phyloP scores from a whole-genome alignment of 768 basidiomycete genomes.

The Rhodocollybia butyracea region DNA sequence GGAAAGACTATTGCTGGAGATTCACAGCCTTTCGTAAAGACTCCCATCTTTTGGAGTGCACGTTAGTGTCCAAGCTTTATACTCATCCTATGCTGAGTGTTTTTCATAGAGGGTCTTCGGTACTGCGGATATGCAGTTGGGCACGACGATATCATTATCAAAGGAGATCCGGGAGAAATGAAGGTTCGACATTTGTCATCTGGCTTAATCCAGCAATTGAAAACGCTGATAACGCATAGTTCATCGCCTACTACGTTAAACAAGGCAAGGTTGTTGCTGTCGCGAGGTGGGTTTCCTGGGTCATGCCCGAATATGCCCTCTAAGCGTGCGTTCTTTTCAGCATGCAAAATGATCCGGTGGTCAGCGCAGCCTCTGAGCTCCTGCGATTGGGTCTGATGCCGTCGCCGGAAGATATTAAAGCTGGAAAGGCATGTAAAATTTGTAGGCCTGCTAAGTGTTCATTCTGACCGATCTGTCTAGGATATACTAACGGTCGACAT shows the following conservation, averaged over 20 bases:
- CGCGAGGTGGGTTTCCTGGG: slow-evolving; percentile 41
- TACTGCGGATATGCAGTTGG: slow-evolving; percentile 75
- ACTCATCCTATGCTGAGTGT: neutral
- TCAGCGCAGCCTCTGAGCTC: slow-evolving; percentile 75
- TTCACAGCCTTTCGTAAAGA: slow-evolving; percentile 68
- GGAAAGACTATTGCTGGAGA: slow-evolving; percentile 71
- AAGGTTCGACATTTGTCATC: slow-evolving; percentile 51
- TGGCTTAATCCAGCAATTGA: neutral
- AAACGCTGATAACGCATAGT: slow-evolving; percentile 39
- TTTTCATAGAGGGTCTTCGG: slow-evolving; percentile 66
- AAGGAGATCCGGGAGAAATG: slow-evolving; percentile 70
- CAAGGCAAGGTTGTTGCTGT: slow-evolving; percentile 63
- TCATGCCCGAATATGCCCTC: neutral
- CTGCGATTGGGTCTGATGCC: slow-evolving; percentile 81
- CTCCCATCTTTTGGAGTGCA: slow-evolving; percentile 90
- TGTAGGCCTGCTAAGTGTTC: neutral
- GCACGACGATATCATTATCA: slow-evolving; percentile 76
- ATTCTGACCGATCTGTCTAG: slow-evolving; percentile 18
- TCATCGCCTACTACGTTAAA: slow-evolving; percentile 78
- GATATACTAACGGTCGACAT: slow-evolving; percentile 40
- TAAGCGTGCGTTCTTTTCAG: slow-evolving; percentile 26
- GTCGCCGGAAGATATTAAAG: slow-evolving; percentile 64
- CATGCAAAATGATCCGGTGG: slow-evolving; percentile 82
- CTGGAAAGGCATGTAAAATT: slow-evolving; percentile 56
- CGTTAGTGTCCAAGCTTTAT: slow-evolving; percentile 42